phyloP scores from a whole-genome alignment of 1,284 basidiomycete genomes.

The Ustilago bromivora region DNA sequence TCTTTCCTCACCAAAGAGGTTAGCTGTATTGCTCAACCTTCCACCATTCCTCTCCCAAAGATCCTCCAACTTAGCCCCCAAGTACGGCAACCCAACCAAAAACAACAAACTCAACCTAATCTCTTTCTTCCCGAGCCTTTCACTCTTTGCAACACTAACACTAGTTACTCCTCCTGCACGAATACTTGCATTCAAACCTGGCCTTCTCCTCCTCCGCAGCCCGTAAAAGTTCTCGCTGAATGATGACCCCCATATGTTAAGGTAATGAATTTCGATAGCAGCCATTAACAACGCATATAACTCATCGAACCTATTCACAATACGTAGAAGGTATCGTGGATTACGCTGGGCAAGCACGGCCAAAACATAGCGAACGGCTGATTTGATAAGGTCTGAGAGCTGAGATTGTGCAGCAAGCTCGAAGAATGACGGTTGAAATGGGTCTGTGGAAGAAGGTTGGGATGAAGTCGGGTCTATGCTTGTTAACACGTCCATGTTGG shows the following conservation, averaged over 20 bases:
- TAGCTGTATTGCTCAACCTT: constrained; percentile 74
- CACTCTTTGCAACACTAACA: constrained; percentile 21
- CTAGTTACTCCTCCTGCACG: constrained; percentile 14
- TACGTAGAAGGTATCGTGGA: constrained; percentile 88
- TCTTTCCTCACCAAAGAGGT: constrained; percentile 72
- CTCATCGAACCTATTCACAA: constrained; percentile 96
- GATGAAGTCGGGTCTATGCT: constrained; percentile 57
- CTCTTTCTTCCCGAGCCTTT: constrained; percentile 48
- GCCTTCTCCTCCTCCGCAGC: constrained; percentile 80
- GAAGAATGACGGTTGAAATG: constrained; percentile 86
- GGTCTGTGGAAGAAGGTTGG: constrained; percentile 52
- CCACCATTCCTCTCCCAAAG: constrained; percentile 91
- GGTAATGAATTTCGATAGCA: constrained; percentile 89
- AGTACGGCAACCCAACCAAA: constrained; percentile 87
- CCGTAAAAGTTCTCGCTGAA: constrained; percentile 96
- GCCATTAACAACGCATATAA: constrained; percentile 90
- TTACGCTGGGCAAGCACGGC: constrained; percentile 92
- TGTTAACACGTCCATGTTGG: constrained; percentile 55
- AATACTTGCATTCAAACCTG: constrained; percentile 70
- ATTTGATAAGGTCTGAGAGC: constrained; percentile 89
- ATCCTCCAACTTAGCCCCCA: constrained; percentile 88
- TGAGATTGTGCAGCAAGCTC: constrained; percentile 97
- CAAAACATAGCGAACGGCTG: constrained; percentile 93
- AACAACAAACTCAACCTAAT: constrained; percentile 42
- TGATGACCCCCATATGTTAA: constrained; percentile 82